Evolutionary conservation across 495 filamentous ascomycete genomes (phyloP), one percentile per base, ranked within the genome.

Genomic region (Lindgomyces ingoldianus): DNA sequence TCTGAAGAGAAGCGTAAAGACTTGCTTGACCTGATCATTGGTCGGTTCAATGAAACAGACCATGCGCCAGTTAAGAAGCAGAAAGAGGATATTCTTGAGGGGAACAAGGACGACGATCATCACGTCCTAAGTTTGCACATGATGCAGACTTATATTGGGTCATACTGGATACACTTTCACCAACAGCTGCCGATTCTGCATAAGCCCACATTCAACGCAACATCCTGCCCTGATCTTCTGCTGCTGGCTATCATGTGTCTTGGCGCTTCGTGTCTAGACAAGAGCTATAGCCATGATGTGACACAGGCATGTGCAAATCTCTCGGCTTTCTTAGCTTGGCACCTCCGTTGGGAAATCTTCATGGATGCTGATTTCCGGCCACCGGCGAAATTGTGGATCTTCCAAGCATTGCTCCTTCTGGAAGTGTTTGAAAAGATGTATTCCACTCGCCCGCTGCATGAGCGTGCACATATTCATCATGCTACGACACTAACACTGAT

Each of bases 371-470:
- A 96, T 74, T 96, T 93, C 75, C 81, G 89, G n/a, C 93, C 94
- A 8, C 93, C 94, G 2, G 94, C 94, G 16, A 94, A 96, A 76
- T 80, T 98, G n/a, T 98, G 94, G 94, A 84, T 96, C 19, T 97
- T 98, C 75, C 94, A 98, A 73, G 88, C 94, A 0, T 78, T 98
- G 42, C 74, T 98, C 14, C 79, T 98, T 6, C 80, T 98, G 45
- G 94, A 98, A 70, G 80, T 96, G 0, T 97, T 94, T 73, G 94
- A 98, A 78, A 98, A 98, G 80, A 91, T 94, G 85, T 96, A 93
- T 72, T 91, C 91, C 25, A 96, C 91, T 0, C 82, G 92, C 48
- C 86, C 89, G 39, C 81, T 98, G 25, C 94, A 98, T 76, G 94
- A 98, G 76, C 85, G 94, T 64, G 94, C 93, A 6, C 94, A 98